Conservation (phyloP, 2,329 filamentous ascomycete species). For the Bimuria novae-zelandiae region DNA sequence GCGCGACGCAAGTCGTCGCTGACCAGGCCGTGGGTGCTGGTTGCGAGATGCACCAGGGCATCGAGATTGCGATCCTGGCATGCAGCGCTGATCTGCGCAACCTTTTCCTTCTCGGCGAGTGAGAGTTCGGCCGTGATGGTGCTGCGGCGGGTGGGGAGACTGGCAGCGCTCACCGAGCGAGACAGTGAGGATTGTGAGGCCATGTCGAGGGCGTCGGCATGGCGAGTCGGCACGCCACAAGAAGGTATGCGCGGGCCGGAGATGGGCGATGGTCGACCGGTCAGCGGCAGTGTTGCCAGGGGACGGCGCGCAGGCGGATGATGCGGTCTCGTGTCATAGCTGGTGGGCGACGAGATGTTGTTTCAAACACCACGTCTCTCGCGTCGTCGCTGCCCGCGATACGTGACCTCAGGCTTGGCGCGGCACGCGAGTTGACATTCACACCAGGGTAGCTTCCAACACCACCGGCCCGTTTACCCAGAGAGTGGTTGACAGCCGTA, state of each 20-base stretch:
- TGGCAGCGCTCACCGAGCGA: slow-evolving; percentile 37
- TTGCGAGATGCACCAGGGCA: slow-evolving; percentile 49
- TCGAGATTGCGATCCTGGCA: slow-evolving; percentile 48
- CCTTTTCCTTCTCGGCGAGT: slow-evolving; percentile 33
- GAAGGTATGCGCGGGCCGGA: neutral
- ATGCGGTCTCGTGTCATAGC: slow-evolving; percentile 5
- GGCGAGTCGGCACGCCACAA: slow-evolving; percentile 14
- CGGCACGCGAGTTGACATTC: neutral
- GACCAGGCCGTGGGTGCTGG: slow-evolving; percentile 51
- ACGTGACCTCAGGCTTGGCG: neutral
- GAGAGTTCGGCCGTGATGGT: slow-evolving; percentile 22
- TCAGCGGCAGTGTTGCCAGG: slow-evolving; percentile 1
- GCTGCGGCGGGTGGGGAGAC: slow-evolving; percentile 23
- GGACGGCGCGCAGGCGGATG: neutral
- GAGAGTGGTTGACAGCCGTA: too few relatives aligned
- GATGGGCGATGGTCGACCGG: neutral
- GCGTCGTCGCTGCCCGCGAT: neutral
- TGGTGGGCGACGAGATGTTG: slow-evolving; percentile 1
- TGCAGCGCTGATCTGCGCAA: slow-evolving; percentile 46
- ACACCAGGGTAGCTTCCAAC: too few relatives aligned
- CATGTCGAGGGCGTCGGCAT: slow-evolving; percentile 30
- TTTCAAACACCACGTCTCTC: neutral
- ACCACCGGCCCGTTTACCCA: too few relatives aligned
- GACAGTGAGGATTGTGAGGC: slow-evolving; percentile 28
- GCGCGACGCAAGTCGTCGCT: slow-evolving; percentile 64